These are phyloP conservation scores for Pisolithus orientalis DNA, from an alignment of 768 basidiomycete genomes.

Conservation along the genomic window DNA sequence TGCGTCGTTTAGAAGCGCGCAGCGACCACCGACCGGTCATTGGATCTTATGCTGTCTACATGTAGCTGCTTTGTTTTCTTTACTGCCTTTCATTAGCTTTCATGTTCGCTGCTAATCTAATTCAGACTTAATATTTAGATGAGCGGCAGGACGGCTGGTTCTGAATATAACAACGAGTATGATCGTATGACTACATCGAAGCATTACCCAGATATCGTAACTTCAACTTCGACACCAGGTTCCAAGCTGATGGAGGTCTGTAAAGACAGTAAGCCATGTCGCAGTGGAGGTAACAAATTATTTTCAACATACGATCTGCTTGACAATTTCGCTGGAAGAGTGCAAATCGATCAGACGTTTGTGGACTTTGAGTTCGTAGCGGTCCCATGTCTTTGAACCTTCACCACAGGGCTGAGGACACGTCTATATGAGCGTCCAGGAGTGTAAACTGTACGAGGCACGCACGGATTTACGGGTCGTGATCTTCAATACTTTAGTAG, in stretches of 20 bases:
- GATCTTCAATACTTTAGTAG: slow-evolving; percentile 98
- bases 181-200: not conserved
- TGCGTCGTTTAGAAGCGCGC: slow-evolving; percentile 70
- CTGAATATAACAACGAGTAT: too few species aligned
- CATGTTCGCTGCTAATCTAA: not conserved
- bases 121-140: slow-evolving; percentile 1
- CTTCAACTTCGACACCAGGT: slow-evolving; percentile 98
- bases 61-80: slow-evolving; percentile 27
- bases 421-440: not conserved
- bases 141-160: too few species aligned
- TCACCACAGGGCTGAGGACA: slow-evolving; percentile 89
- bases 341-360: slow-evolving; percentile 99
- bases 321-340: slow-evolving; percentile 98
- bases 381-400: slow-evolving; percentile 99
- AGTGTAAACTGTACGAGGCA: slow-evolving; percentile 7
- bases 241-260: slow-evolving; percentile 98
- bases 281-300: not conserved
- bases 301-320: slow-evolving; percentile 85
- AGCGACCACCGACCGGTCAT: slow-evolving; percentile 87
- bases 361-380: slow-evolving; percentile 98
- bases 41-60: slow-evolving; percentile 66
- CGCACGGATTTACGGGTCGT: slow-evolving; percentile 97
- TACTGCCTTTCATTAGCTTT: not conserved
- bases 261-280: slow-evolving; percentile 4
- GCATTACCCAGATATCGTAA: slow-evolving; percentile 79